Base-by-base conservation (phyloP, 768 basidiomycete species). In the Tubosaeta brunneosetosa region DNA sequence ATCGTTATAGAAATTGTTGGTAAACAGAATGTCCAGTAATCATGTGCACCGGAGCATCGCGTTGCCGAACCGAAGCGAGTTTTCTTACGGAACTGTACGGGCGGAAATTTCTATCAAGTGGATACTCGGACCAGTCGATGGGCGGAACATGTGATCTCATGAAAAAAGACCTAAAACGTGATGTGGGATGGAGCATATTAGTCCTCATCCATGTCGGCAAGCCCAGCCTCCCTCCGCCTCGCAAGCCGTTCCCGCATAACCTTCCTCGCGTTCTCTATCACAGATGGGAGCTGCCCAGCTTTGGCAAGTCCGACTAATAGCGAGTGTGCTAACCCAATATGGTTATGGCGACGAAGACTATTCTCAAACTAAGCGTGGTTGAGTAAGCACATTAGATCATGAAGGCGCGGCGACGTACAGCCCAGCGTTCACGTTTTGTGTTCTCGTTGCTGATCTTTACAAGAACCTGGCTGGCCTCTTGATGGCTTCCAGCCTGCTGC, bases 281-380 rank as follows among this genome's bases (percentile, higher is more conserved):
- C 84, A 3, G 74, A 65, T 19, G 79, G 73, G 29, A 93, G 72
- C 54, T 75, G 77, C 3, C 84, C 86, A 7, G 78, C 78, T 64
- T 86, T 87, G 10, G 89, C 91, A 19, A 94, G 75, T 11, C 81
- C 84, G 17, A 80, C 67, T n/a, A 90, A 70, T 31, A 94, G 72
- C 0, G 82, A 84, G 64, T 92, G 86, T 6, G 84, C 82, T 19
- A 93, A 74, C 32, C 93, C 89, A 44, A 93, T 77, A 66, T 93
- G 88, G 60, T 94, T 95, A 63, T 94, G 92, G 60, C 84, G 77
- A 37, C 92, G 82, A 36, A 93, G 75, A 56, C 86, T 85, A 71
- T 94, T 94, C 71, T 94, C 90, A 56, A 93, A 91, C 88, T 92
- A 47, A 47, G 55, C n/a, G 50, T 49, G 32, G 26, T 52, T 52